phyloP scores from a whole-genome alignment of 2,329 filamentous ascomycete species.

The Calonectria crousiana region DNA sequence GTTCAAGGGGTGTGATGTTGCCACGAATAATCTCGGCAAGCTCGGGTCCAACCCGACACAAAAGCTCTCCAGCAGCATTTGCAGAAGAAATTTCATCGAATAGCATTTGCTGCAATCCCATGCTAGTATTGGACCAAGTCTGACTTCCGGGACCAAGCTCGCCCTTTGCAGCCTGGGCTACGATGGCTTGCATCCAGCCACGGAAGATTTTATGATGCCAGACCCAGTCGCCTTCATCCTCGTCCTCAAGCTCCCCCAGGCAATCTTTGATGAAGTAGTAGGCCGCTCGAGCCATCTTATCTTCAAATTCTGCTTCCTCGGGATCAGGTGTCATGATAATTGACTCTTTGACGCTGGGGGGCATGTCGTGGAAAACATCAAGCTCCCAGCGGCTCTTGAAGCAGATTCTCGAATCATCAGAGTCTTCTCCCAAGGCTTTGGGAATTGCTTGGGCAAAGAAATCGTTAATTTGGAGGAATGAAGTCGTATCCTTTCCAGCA shows the following conservation, averaged over 20 bases:
- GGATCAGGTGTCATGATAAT: background rate
- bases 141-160: background rate
- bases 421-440: background rate
- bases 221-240: background rate
- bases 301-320: constrained; percentile 3
- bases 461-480: background rate
- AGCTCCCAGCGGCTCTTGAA: background rate
- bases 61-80: background rate
- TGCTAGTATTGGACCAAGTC: background rate
- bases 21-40: background rate
- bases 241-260: background rate
- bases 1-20: background rate
- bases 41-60: background rate
- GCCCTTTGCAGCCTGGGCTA: background rate
- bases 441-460: background rate
- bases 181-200: background rate
- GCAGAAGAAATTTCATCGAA: background rate
- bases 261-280: background rate
- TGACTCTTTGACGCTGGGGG: background rate
- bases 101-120: background rate
- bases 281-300: background rate
- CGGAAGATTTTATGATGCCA: background rate
- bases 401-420: background rate
- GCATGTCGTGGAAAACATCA: background rate
- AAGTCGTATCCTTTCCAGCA: background rate